phyloP scores from a whole-genome alignment of 108 stramenopile genomes.

The Nannochloropsis granulata region DNA sequence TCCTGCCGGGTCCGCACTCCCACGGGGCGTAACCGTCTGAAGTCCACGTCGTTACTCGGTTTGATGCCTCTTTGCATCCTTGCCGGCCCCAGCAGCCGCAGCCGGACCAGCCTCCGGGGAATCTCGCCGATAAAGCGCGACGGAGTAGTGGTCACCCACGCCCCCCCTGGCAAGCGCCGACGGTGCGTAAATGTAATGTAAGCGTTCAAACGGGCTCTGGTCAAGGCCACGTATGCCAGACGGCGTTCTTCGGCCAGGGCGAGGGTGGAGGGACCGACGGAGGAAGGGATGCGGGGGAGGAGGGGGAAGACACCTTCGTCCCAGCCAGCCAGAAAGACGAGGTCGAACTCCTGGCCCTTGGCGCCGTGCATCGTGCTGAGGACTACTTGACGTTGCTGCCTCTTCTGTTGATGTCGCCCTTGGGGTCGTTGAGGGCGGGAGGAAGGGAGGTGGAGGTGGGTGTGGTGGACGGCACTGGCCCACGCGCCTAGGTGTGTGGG shows the following conservation, averaged over 20 bases:
- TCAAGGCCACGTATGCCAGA: slow-evolving; percentile 20
- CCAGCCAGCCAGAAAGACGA: slow-evolving; percentile 25
- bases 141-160: not conserved
- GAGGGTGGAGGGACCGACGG: not conserved
- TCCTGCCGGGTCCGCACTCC: not conserved
- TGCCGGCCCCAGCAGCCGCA: not conserved
- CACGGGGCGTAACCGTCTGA: not conserved
- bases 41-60: not conserved
- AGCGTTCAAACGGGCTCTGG: slow-evolving; percentile 11
- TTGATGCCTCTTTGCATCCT: not conserved
- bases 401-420: not conserved
- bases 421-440: not conserved
- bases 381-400: not conserved
- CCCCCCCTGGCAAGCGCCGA: not conserved
- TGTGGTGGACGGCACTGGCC: not conserved
- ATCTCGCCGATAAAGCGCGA: not conserved
- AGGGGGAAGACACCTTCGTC: slow-evolving; percentile 20
- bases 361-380: slow-evolving; percentile 28
- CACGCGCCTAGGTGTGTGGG: not conserved
- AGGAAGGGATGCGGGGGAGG: not conserved
- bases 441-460: not conserved
- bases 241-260: slow-evolving; percentile 18
- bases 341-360: slow-evolving; percentile 25
- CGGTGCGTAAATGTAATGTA: slow-evolving; percentile 16
- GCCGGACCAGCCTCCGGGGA: not conserved